A percentile compares a stretch with the other conserved stretches of the same genome.
phyloP scores from a whole-genome alignment of 768 basidiomycete genomes.

The Boletellus sp. region DNA sequence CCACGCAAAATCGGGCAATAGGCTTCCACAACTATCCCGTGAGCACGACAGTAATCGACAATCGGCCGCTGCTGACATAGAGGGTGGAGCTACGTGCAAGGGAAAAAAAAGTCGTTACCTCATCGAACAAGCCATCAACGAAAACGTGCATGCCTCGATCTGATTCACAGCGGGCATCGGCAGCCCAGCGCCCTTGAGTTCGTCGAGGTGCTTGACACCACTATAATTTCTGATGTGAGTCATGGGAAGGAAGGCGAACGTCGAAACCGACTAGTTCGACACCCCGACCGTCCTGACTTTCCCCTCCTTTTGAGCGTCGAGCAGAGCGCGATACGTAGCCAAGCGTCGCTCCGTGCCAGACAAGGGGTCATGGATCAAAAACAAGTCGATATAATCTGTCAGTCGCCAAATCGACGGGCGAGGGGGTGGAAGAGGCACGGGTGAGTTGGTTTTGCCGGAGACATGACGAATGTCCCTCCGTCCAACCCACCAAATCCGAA shows the following conservation, averaged over 20 bases:
- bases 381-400: conserved; percentile 66
- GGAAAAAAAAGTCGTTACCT: conserved; percentile 5
- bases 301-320: conserved; percentile 57
- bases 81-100: conserved; percentile 59
- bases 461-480: conserved; percentile 12
- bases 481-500: conserved; percentile 50
- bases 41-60: conserved; percentile 63
- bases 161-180: conserved; percentile 76
- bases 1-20: conserved; percentile 76
- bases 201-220: conserved; percentile 67
- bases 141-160: conserved; percentile 54
- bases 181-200: conserved; percentile 60
- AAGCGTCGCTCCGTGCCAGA: conserved; percentile 62
- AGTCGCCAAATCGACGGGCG: neutral
- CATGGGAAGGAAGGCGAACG: neutral
- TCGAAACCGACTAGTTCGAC: conserved; percentile 66
- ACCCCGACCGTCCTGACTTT: conserved; percentile 75
- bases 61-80: conserved; percentile 79
- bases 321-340: conserved; percentile 67
- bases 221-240: conserved; percentile 35
- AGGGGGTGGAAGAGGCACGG: neutral
- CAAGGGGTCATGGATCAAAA: conserved; percentile 72
- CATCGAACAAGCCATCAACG: neutral
- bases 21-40: conserved; percentile 64
- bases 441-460: neutral